Evolutionary conservation across 2,329 filamentous ascomycete species (phyloP).

Genomic region (Verticillium tricorpus): DNA sequence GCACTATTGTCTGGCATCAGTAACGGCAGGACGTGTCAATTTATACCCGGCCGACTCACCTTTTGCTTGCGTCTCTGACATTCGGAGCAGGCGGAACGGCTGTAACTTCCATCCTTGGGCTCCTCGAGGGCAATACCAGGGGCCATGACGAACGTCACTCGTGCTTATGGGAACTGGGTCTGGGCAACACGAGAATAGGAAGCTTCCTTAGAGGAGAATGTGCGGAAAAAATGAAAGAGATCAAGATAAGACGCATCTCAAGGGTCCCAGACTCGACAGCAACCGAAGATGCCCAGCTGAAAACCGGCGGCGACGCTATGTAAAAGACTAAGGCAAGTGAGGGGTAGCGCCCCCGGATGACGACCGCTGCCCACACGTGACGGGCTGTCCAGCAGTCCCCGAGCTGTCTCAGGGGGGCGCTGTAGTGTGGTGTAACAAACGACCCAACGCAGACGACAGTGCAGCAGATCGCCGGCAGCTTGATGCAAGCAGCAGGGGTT

Average conservation of each 20-base stretch:
- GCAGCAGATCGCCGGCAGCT: background rate
- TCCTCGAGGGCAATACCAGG: background rate
- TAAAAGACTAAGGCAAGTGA: background rate
- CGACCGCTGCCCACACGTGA: background rate
- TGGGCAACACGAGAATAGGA: background rate
- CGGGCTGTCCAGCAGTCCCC: background rate
- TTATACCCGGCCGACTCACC: constrained; percentile 13
- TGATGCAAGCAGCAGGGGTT: background rate
- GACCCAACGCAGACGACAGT: background rate
- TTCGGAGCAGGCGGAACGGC: constrained; percentile 33
- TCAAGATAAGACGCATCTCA: background rate
- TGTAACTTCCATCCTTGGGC: background rate
- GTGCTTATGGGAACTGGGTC: background rate
- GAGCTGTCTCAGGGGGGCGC: background rate
- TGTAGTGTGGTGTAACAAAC: background rate
- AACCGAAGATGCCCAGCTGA: background rate
- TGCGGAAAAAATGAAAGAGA: background rate
- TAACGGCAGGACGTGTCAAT: background rate
- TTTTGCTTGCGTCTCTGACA: constrained; percentile 35
- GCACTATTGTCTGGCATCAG: constrained; percentile 21
- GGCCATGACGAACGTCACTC: background rate
- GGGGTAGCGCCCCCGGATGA: background rate
- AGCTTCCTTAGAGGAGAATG: background rate
- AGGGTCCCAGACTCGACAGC: background rate
- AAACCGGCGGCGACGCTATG: background rate